A percentile compares a stretch with the other conserved stretches of the same genome.
Evolutionary conservation across 352 stramenopile genomes (phyloP).

Genomic region (Phytophthora pisi): DNA sequence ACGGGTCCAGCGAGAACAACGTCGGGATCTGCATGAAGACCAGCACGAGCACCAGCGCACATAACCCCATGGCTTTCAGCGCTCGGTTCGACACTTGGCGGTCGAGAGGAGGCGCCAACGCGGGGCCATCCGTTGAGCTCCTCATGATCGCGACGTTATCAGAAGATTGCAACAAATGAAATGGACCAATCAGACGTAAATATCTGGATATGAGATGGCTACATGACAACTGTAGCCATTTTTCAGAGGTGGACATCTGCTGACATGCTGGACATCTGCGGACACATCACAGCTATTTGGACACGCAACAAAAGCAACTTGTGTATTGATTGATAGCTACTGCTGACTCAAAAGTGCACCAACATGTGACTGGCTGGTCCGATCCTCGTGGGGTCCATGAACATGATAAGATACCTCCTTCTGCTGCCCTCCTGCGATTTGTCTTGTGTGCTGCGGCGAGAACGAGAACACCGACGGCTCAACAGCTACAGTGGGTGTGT

Average conservation of each 20-base stretch:
- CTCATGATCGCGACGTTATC: slow-evolving; percentile 22
- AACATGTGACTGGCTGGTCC: not conserved
- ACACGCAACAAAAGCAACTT: not conserved
- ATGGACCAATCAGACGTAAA: slow-evolving; percentile 17
- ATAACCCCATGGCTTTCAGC: slow-evolving; percentile 8
- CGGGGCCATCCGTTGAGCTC: slow-evolving; percentile 6
- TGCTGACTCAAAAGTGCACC: slow-evolving; percentile 13
- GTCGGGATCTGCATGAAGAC: slow-evolving; percentile 12
- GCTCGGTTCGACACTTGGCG: not conserved
- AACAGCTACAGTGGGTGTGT: slow-evolving; percentile 10
- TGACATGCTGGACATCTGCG: slow-evolving; percentile 1
- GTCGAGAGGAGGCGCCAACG: not conserved
- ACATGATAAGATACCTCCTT: slow-evolving; percentile 10
- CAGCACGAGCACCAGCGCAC: slow-evolving; percentile 8
- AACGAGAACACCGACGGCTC: not conserved
- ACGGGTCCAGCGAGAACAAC: slow-evolving; percentile 1
- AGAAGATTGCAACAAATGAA: slow-evolving; percentile 3
- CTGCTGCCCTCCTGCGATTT: not conserved
- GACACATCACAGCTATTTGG: not conserved
- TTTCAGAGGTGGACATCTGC: not conserved
- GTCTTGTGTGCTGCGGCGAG: slow-evolving; percentile 7
- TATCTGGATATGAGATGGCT: slow-evolving; percentile 12
- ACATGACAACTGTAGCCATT: slow-evolving; percentile 11
- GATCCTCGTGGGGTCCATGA: not conserved
- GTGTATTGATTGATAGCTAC: slow-evolving; percentile 13